phyloP scores from a whole-genome alignment of 176 grass and related monocot species.

The Saccharum spontaneum region DNA sequence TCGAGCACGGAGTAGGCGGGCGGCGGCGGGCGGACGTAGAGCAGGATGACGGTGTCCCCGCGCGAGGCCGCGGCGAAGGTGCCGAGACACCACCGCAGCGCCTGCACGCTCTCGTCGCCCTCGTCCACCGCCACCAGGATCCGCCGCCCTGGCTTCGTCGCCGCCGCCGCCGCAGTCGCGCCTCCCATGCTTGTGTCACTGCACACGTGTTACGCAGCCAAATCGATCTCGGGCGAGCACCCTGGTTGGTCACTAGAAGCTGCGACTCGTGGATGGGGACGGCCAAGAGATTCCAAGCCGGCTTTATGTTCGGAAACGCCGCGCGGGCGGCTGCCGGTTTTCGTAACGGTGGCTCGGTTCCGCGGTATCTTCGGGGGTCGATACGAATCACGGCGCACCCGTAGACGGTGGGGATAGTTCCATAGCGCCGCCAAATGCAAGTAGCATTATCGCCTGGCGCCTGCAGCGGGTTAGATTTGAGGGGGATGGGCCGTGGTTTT shows the following conservation, averaged over 20 bases:
- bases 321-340: slow-evolving; percentile 1
- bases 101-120: slow-evolving; percentile 71
- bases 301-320: neutral
- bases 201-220: neutral
- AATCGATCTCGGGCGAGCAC: neutral
- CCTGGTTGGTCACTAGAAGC: neutral
- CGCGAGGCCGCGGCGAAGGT: slow-evolving; percentile 38
- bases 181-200: neutral
- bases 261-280: neutral
- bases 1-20: slow-evolving; percentile 59
- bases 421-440: neutral
- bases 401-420: too few relatives aligned
- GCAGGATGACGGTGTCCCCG: slow-evolving; percentile 59
- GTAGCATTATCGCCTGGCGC: too few relatives aligned
- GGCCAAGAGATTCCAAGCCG: neutral
- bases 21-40: slow-evolving; percentile 54
- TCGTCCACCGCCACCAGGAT: slow-evolving; percentile 82
- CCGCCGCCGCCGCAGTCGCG: slow-evolving; percentile 19
- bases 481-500: neutral
- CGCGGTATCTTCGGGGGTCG: neutral
- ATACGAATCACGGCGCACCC: neutral
- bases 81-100: slow-evolving; percentile 70
- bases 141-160: slow-evolving; percentile 22
- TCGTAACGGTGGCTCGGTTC: neutral
- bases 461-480: neutral